Base-by-base conservation (phyloP, 2,329 filamentous ascomycete genomes). In the Beauveria sp. region DNA sequence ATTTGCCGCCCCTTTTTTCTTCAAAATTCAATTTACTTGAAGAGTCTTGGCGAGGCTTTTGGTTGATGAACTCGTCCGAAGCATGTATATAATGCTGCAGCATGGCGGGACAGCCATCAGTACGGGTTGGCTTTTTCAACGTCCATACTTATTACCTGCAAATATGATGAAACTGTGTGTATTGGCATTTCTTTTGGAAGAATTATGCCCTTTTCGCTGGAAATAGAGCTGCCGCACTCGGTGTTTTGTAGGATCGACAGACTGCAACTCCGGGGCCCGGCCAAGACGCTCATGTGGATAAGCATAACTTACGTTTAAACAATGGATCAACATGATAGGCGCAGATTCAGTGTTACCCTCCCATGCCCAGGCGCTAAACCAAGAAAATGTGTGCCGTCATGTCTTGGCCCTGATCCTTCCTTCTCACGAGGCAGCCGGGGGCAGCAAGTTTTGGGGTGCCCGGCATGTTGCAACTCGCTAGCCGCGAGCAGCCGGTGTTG, bases 231-330 rank as follows among this genome's bases (percentile, higher is more conserved):
- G 7, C 14, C 24, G 4, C 9, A n/a, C 6, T 9, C 26, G 14
- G 52, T 28, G 44, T 43, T 20, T 7, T 43, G 24, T 18, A 51
- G 46, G 55, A 58, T 58, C 55, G 46, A 24, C 55, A 41, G 55
- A 37, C 12, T 14, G 44, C 43, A 57, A 22, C 46, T 41, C 34
- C 10, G 16, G 46, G 20, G 40, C 26, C 8, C 0, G 22, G 55
- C 55, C 55, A 58, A 58, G 55, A 34, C 46, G 46, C 55, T 58
- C 43, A 24, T 51, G 55, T 58, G 55, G 55, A 43, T 58, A 58
- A 58, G 55, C 55, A 58, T 58, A 58, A 51, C 22, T 24, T 28
- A 34, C 24, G 46, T 51, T 51, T 58, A 41, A 58, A 58, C 34
- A 30, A 41, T 41, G 46, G 34, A 51, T 41, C 34, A 28, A 18